Evolutionary conservation across 2,329 filamentous ascomycete species (phyloP).

Genomic region (Botrytis medusae): DNA sequence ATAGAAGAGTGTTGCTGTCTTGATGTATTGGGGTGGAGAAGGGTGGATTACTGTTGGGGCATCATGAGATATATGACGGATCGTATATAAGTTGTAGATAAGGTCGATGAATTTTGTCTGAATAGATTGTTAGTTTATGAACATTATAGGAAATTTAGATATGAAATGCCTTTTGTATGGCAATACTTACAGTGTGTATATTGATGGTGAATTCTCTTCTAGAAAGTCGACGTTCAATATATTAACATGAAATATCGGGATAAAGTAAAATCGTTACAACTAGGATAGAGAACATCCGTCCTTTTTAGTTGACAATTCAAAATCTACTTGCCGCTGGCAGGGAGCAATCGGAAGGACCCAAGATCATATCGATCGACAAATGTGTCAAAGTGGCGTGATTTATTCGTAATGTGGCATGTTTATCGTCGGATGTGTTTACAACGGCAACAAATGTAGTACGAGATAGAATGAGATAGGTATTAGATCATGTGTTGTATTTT

Average conservation of each 20-base stretch:
- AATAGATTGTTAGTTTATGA: neutral
- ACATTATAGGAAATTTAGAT: accelerated
- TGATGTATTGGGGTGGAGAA: neutral
- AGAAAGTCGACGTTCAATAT: neutral
- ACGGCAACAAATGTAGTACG: neutral
- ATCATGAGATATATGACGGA: neutral
- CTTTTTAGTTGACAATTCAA: neutral
- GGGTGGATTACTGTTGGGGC: neutral
- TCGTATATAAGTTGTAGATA: too few species aligned
- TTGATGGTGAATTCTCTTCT: neutral
- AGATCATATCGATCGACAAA: neutral
- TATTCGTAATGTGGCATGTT: constrained; percentile 16
- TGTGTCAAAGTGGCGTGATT: constrained; percentile 19
- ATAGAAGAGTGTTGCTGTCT: neutral
- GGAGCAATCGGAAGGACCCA: neutral
- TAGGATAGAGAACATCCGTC: neutral
- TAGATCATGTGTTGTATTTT: neutral
- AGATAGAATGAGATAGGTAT: neutral
- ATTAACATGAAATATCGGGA: neutral
- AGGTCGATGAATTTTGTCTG: neutral
- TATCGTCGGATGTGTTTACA: neutral
- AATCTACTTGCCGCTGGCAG: neutral
- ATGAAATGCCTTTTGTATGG: accelerated
- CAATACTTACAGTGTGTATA: neutral
- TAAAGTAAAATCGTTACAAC: neutral